Conservation (phyloP, 345 rosid species). For the Noccaea caerulescens region DNA sequence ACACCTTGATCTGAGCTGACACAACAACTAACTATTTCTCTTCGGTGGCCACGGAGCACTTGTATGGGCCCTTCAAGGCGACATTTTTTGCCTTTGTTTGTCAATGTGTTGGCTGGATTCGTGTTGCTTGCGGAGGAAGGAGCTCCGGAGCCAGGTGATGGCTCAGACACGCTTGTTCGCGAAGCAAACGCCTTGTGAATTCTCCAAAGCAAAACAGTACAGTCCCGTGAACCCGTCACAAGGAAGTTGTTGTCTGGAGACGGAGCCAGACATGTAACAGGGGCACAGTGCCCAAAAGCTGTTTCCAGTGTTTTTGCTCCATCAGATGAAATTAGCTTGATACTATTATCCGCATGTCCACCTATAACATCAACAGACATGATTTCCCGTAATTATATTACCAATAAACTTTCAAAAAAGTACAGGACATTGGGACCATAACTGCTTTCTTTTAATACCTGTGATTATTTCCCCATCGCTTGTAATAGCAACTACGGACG, state of each 20-base stretch:
- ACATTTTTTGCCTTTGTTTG: constrained; percentile 63
- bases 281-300: constrained; percentile 90
- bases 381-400: constrained; percentile 2
- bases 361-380: constrained; percentile 49
- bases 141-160: constrained; percentile 52
- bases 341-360: constrained; percentile 92
- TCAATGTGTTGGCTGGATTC: constrained; percentile 51
- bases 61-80: constrained; percentile 93
- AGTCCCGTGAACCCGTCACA: constrained; percentile 87
- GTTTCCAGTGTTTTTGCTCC: constrained; percentile 91
- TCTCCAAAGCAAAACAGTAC: constrained; percentile 91
- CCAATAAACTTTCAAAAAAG: constrained; percentile 14
- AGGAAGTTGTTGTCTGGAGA: constrained; percentile 85
- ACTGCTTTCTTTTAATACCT: constrained; percentile 49
- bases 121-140: constrained; percentile 53
- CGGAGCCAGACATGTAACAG: constrained; percentile 95
- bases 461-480: constrained; percentile 82
- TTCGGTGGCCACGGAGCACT: constrained; percentile 84
- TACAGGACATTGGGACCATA: not conserved
- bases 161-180: constrained; percentile 59
- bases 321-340: constrained; percentile 83
- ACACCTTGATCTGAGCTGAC: constrained; percentile 89
- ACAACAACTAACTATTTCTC: constrained; percentile 75
- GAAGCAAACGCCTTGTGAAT: constrained; percentile 65
- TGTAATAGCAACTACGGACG: constrained; percentile 80